Evolutionary conservation across 345 rosid species (phyloP).

Genomic region (Salix exigua): DNA sequence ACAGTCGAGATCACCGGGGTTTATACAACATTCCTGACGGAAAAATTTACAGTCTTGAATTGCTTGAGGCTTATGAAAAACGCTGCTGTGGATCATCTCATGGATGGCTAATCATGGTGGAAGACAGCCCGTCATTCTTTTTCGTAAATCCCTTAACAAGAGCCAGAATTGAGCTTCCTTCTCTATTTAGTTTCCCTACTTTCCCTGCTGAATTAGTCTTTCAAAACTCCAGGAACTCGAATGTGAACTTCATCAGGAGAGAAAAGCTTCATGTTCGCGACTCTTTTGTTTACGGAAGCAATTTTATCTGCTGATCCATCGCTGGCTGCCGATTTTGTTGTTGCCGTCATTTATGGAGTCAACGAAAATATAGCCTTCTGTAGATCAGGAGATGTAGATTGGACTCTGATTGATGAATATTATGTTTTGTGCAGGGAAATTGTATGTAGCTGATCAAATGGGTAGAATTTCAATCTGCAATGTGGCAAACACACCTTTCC

Average conservation of each 20-base stretch:
- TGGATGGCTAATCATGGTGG: constrained; percentile 18
- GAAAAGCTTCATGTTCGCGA: constrained; percentile 12
- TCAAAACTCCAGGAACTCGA: constrained; percentile 3
- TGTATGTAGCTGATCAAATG: constrained; percentile 1
- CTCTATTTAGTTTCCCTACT: neutral
- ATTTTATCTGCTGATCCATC: constrained; percentile 7
- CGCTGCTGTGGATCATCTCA: constrained; percentile 13
- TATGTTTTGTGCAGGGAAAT: neutral
- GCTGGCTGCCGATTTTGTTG: neutral
- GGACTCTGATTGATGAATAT: neutral
- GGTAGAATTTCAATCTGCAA: constrained; percentile 1
- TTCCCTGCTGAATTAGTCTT: constrained; percentile 3
- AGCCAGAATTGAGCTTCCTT: constrained; percentile 6
- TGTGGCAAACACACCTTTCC: neutral
- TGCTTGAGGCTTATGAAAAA: constrained; percentile 5
- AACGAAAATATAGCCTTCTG: constrained; percentile 6
- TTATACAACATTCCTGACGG: neutral
- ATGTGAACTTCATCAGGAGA: neutral
- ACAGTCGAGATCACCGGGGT: neutral
- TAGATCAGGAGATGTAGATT: neutral
- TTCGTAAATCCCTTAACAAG: constrained; percentile 8
- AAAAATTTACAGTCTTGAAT: neutral
- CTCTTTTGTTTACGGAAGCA: constrained; percentile 8
- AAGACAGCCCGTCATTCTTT: constrained; percentile 2
- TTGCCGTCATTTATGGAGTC: constrained; percentile 4